phyloP scores from a whole-genome alignment of 768 basidiomycete genomes.

The Suillus occidentalis region DNA sequence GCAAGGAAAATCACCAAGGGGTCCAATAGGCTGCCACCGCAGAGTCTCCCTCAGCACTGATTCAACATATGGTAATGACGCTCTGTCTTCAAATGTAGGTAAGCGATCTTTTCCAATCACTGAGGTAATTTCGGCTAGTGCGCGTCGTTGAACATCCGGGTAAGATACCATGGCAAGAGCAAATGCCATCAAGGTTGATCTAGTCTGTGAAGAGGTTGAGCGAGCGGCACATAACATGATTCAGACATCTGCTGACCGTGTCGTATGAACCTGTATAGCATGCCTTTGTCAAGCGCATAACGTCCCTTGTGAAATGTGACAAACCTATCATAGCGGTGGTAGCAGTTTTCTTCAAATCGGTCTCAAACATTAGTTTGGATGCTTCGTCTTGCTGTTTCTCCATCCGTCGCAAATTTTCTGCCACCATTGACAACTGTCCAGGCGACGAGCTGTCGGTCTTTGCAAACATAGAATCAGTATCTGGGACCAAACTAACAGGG shows the following conservation, averaged over 20 bases:
- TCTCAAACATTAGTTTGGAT: constrained; percentile 2
- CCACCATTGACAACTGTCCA: constrained; percentile 10
- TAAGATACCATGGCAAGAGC: constrained; percentile 6
- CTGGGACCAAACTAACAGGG: neutral
- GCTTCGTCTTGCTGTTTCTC: constrained; percentile 9
- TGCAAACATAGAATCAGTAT: neutral
- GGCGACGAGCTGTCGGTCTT: neutral
- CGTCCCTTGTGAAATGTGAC: neutral
- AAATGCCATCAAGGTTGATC: constrained; percentile 11
- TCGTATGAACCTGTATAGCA: constrained; percentile 19
- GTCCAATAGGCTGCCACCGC: neutral
- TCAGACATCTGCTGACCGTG: constrained; percentile 11
- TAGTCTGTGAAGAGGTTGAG: constrained; percentile 8
- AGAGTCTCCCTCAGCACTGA: neutral
- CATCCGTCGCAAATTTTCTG: constrained; percentile 17
- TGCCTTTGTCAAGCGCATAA: neutral
- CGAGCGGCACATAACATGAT: neutral
- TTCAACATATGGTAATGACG: constrained; percentile 3
- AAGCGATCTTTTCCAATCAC: constrained; percentile 3
- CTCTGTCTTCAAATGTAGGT: neutral
- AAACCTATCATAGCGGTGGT: constrained; percentile 15
- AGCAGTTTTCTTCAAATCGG: constrained; percentile 12
- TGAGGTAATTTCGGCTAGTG: constrained; percentile 17
- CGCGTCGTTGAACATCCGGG: constrained; percentile 16
- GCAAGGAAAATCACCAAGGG: neutral